Base-by-base conservation (phyloP, 176 grass and related monocot genomes). In the Calamus simplicifolius region DNA sequence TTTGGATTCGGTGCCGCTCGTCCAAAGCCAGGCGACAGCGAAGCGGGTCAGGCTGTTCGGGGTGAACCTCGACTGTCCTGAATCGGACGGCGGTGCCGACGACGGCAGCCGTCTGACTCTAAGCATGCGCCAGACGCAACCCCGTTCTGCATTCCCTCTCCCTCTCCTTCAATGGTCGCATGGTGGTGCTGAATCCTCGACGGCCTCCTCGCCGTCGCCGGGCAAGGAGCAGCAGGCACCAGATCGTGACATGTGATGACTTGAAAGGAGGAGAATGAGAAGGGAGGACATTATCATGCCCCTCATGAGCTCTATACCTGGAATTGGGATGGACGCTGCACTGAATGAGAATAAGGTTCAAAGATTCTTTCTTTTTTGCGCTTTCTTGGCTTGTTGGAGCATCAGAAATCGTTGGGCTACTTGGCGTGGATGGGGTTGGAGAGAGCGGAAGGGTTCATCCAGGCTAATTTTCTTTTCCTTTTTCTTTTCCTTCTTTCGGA, bases 21-120 rank as follows among this genome's bases (percentile, higher is more conserved):
- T 68, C 17, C 69, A 69, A 14, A 80, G 69, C 58, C 79, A 72
- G 4, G 64, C 73, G 28, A 75, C 88, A 0, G 56, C 84, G 4
- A 98, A 98, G 80, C 84, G 94, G 30, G 81, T 98, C 69, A 76
- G 94, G 28, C 28, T 98, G 6, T 98, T 98, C 77, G 94, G 94
- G 25, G 94, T 98, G 56, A 84, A 98, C 75, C 79, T 98, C 15
- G 88, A 98, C 64, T 85, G 61, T 51, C 76, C 76, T 6, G 57
- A 83, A 58, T 77, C 76, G 12, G 78, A 56, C 18, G 75, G 69
- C 29, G 50, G 59, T 59, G 61, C 64, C 27, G 64, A 66, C 29
- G 63, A 73, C 27, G 29, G 64, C 25, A 67, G 77, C 52, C 64
- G 66, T 16, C 27, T 77, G 68, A 74, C 81, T 23, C 57, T 79